Evolutionary conservation across 1,139 yeast species (phyloP).

Genomic region (Zhuliangozyma blackwelliae): DNA sequence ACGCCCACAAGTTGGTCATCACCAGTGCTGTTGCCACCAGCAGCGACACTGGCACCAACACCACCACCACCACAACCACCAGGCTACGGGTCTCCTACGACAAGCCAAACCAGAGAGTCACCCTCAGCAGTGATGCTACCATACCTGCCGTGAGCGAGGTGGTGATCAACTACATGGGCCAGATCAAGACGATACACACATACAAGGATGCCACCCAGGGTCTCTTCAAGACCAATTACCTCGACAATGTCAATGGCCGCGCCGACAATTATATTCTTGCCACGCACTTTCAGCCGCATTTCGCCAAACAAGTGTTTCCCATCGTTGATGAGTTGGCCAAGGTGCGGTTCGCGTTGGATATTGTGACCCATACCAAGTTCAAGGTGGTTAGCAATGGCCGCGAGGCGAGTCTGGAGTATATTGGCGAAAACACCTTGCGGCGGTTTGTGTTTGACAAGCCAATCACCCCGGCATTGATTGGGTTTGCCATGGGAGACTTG

Average conservation of each 20-base stretch:
- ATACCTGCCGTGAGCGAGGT: slow-evolving; percentile 1
- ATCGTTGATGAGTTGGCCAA: slow-evolving; percentile 63
- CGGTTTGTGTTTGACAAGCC: slow-evolving; percentile 51
- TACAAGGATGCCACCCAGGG: slow-evolving; percentile 58
- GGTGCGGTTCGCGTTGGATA: slow-evolving; percentile 43
- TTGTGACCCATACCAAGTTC: slow-evolving; percentile 42
- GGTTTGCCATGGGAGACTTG: slow-evolving; percentile 63
- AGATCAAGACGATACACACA: slow-evolving; percentile 51
- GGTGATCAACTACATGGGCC: slow-evolving; percentile 44
- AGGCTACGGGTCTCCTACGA: slow-evolving; percentile 32
- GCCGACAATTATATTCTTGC: slow-evolving; percentile 51
- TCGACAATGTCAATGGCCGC: slow-evolving; percentile 44
- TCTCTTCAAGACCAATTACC: slow-evolving; percentile 62
- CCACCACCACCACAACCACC: slow-evolving; percentile 23
- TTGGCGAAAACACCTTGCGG: slow-evolving; percentile 24
- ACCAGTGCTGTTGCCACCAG: slow-evolving; percentile 25
- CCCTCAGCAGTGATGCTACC: slow-evolving; percentile 10
- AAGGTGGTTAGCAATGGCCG: slow-evolving; percentile 50
- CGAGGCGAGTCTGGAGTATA: slow-evolving; percentile 14
- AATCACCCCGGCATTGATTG: slow-evolving; percentile 59
- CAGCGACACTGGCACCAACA: slow-evolving; percentile 23
- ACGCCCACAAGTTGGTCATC: slow-evolving; percentile 26
- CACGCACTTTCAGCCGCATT: slow-evolving; percentile 69
- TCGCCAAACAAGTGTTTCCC: slow-evolving; percentile 59
- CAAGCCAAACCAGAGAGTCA: slow-evolving; percentile 32